Conservation (phyloP, 768 basidiomycete species). For the Myochromella boudieri region DNA sequence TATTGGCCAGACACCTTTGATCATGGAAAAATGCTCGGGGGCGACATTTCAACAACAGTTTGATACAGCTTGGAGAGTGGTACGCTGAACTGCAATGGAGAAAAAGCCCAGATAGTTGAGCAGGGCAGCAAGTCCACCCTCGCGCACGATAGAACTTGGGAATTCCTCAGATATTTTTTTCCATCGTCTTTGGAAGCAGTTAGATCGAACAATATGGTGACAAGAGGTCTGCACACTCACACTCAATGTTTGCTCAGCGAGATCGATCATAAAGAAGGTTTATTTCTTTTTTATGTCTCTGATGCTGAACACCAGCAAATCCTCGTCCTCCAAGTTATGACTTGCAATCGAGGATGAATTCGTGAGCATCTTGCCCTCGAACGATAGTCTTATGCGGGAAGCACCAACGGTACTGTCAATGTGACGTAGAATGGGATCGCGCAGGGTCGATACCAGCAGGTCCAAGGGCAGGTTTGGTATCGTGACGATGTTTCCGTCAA, state of each 20-base stretch:
- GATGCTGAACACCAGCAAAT: conserved; percentile 74
- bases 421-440: conserved; percentile 82
- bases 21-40: conserved; percentile 85
- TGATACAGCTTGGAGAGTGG: conserved; percentile 94
- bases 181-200: conserved; percentile 68
- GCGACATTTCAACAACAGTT: conserved; percentile 96
- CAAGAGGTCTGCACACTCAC: conserved; percentile 51
- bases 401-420: conserved; percentile 79
- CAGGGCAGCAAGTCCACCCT: conserved; percentile 90
- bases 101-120: conserved; percentile 98
- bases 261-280: too few species aligned
- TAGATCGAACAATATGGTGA: conserved; percentile 18
- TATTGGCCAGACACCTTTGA: conserved; percentile 88
- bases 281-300: conserved; percentile 69
- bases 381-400: conserved; percentile 80
- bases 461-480: conserved; percentile 84
- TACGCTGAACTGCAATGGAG: conserved; percentile 95
- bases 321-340: conserved; percentile 92
- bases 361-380: conserved; percentile 81
- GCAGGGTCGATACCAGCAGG: conserved; percentile 81
- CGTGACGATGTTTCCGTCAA: conserved; percentile 76
- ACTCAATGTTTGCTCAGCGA: conserved; percentile 96
- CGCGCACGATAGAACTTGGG: conserved; percentile 91
- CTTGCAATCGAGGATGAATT: conserved; percentile 83
- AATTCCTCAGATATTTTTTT: conserved; percentile 99